Evolutionary conservation across 306 rosid species (phyloP).

Genomic region (Alnus glutinosa): DNA sequence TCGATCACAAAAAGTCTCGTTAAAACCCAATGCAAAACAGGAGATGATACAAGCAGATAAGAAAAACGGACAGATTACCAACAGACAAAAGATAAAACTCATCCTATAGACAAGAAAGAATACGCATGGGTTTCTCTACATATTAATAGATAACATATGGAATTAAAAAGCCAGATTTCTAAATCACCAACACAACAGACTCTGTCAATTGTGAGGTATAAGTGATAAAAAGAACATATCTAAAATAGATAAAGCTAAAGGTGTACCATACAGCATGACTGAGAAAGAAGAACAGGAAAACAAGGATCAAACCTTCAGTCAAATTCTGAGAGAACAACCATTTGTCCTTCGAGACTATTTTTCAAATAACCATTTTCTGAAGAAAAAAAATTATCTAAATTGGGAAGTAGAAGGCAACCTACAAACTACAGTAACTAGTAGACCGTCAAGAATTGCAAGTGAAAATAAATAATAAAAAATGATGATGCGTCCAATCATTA

Average conservation of each 20-base stretch:
- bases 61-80: too few species aligned
- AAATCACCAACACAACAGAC: too few species aligned
- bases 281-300: neutral
- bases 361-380: neutral
- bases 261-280: neutral
- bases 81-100: too few species aligned
- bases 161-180: too few species aligned
- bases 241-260: neutral
- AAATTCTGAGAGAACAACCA: neutral
- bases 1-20: neutral
- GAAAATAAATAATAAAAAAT: neutral
- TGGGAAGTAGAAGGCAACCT: neutral
- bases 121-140: too few species aligned
- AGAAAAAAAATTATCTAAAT: neutral
- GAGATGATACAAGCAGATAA: too few species aligned
- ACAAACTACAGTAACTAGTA: neutral
- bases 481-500: neutral
- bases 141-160: too few species aligned
- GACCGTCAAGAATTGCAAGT: neutral
- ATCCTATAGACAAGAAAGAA: too few species aligned
- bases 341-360: neutral
- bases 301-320: neutral
- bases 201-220: too few species aligned
- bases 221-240: neutral
- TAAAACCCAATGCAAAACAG: too few species aligned